Conservation (phyloP, 1,284 basidiomycete genomes). For the Hymenochaete sp. region DNA sequence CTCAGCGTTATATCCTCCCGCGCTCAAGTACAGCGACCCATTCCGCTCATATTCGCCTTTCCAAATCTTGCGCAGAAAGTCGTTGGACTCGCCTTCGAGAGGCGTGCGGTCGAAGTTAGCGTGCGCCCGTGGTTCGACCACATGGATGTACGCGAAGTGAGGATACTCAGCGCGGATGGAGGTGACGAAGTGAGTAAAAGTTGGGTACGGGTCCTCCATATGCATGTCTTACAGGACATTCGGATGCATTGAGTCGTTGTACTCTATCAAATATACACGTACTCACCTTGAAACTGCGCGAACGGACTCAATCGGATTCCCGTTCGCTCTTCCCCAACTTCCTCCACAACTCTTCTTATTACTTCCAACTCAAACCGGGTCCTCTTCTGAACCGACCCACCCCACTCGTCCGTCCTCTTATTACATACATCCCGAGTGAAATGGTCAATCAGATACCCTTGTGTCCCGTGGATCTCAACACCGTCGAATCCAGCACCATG, state of each 20-base stretch:
- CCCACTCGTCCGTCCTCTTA: constrained; percentile 51
- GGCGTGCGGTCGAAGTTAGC: constrained; percentile 15
- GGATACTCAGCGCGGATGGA: constrained; percentile 33
- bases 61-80: constrained; percentile 32
- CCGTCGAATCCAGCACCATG: constrained; percentile 39
- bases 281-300: constrained; percentile 31
- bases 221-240: constrained; percentile 20
- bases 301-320: constrained; percentile 51
- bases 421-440: constrained; percentile 37
- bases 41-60: constrained; percentile 4
- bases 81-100: constrained; percentile 27
- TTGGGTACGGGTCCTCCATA: constrained; percentile 27
- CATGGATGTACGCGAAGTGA: constrained; percentile 49
- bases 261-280: background rate
- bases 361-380: constrained; percentile 41
- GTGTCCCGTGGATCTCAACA: constrained; percentile 32
- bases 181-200: constrained; percentile 32
- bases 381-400: constrained; percentile 48
- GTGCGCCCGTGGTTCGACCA: constrained; percentile 32
- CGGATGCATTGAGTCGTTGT: background rate
- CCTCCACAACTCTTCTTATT: constrained; percentile 31
- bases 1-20: constrained; percentile 6
- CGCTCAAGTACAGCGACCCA: constrained; percentile 8
- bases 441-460: constrained; percentile 35
- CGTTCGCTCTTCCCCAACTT: constrained; percentile 33